Conservation (phyloP, 2,329 filamentous ascomycete species). For the Talaromyces piceae region DNA sequence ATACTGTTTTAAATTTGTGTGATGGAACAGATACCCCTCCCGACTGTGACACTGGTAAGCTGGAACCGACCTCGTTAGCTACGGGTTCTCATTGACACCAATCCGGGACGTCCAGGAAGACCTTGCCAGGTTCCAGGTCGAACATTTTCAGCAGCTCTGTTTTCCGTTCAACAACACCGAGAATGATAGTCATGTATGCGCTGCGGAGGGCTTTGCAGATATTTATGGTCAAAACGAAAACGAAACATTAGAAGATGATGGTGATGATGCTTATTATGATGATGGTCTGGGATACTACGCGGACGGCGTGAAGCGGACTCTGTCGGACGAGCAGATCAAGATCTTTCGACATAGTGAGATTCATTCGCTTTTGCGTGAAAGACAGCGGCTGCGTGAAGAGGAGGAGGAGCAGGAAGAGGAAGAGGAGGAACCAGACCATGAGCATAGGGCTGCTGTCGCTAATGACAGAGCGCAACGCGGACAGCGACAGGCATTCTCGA, state of each 20-base stretch:
- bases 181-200: neutral
- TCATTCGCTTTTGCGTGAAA: conserved; percentile 57
- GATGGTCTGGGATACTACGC: conserved; percentile 69
- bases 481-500: neutral
- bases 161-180: neutral
- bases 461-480: neutral
- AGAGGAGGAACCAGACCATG: neutral
- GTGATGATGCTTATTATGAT: conserved; percentile 19
- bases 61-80: neutral
- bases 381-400: conserved; percentile 25
- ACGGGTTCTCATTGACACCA: neutral
- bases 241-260: conserved; percentile 12
- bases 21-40: conserved; percentile 22
- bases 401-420: conserved; percentile 12
- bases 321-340: conserved; percentile 84
- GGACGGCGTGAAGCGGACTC: conserved; percentile 78
- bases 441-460: neutral
- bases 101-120: conserved; percentile 45
- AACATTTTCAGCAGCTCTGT: conserved; percentile 45
- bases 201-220: too few relatives aligned
- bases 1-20: neutral
- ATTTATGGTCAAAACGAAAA: neutral
- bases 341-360: conserved; percentile 89
- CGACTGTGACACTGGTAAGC: conserved; percentile 30
- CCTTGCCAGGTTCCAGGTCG: conserved; percentile 49